phyloP scores from a whole-genome alignment of 768 basidiomycete genomes.

The Multifurca ochricompacta region DNA sequence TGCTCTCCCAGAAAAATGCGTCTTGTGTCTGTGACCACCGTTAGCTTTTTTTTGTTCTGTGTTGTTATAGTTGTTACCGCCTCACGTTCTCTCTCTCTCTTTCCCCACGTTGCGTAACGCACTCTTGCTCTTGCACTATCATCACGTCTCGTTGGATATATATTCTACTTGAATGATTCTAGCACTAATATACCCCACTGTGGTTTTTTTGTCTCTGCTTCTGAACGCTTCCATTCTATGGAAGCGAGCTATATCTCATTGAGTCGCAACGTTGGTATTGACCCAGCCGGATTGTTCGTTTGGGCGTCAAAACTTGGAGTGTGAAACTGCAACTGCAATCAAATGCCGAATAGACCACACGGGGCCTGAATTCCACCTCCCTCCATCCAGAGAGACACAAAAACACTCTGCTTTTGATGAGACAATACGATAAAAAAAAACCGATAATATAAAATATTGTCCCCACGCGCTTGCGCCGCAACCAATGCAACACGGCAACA shows the following conservation, averaged over 20 bases:
- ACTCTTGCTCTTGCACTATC: constrained; percentile 16
- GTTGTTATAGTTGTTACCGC: constrained; percentile 15
- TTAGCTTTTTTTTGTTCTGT: constrained; percentile 11
- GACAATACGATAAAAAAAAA: background rate
- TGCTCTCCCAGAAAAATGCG: constrained; percentile 15
- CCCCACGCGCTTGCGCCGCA: background rate
- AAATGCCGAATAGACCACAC: background rate
- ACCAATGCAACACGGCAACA: constrained; percentile 4
- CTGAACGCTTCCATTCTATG: constrained; percentile 9
- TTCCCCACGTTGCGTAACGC: constrained; percentile 8
- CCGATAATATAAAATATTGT: too few species aligned
- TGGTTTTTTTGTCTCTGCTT: constrained; percentile 10
- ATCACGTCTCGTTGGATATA: constrained; percentile 17
- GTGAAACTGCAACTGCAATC: background rate
- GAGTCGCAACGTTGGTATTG: background rate
- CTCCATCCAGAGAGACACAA: too few species aligned
- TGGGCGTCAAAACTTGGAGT: constrained; percentile 2
- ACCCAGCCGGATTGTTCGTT: constrained; percentile 1
- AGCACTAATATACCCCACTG: constrained; percentile 21
- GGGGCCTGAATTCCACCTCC: background rate
- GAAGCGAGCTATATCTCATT: constrained; percentile 8
- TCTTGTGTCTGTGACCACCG: constrained; percentile 12
- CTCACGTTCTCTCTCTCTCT: background rate
- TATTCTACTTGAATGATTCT: constrained; percentile 21
- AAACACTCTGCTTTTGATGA: background rate